These are phyloP conservation scores for Suillus paluster DNA, from an alignment of 768 basidiomycete species.

Conservation along the genomic window DNA sequence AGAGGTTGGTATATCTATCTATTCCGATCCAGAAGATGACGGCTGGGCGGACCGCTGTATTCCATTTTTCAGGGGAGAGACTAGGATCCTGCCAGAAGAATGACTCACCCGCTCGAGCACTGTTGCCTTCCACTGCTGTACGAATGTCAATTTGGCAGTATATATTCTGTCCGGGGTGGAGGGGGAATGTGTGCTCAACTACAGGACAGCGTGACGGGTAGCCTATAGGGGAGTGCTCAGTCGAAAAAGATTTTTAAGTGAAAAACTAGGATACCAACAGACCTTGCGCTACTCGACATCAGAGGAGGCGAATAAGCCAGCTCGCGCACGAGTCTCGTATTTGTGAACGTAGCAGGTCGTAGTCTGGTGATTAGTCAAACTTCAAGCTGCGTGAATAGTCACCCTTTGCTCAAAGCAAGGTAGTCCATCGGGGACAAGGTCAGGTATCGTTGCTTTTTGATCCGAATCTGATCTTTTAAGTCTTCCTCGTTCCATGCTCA, in stretches of 20 bases:
- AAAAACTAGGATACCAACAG: background rate
- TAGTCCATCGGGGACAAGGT: background rate
- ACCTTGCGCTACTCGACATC: background rate
- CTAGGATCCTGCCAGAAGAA: background rate
- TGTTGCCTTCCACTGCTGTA: background rate
- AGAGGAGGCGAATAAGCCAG: background rate
- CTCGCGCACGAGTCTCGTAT: background rate
- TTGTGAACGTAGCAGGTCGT: background rate
- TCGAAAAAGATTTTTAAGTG: background rate
- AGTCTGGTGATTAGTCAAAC: background rate
- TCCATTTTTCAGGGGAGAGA: background rate
- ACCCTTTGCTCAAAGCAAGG: background rate
- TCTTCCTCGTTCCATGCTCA: background rate
- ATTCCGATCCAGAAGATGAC: background rate
- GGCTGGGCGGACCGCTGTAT: background rate
- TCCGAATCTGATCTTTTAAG: background rate
- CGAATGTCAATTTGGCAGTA: background rate
- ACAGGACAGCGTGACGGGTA: background rate
- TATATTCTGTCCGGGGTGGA: background rate
- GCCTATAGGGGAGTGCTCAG: background rate
- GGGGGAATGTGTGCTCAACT: background rate
- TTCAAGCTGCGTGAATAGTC: background rate
- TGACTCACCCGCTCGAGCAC: background rate
- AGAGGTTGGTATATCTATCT: too few species aligned
- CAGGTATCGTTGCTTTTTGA: background rate